Evolutionary conservation across 2,329 filamentous ascomycete genomes (phyloP).

Genomic region (Talaromyces sp.): DNA sequence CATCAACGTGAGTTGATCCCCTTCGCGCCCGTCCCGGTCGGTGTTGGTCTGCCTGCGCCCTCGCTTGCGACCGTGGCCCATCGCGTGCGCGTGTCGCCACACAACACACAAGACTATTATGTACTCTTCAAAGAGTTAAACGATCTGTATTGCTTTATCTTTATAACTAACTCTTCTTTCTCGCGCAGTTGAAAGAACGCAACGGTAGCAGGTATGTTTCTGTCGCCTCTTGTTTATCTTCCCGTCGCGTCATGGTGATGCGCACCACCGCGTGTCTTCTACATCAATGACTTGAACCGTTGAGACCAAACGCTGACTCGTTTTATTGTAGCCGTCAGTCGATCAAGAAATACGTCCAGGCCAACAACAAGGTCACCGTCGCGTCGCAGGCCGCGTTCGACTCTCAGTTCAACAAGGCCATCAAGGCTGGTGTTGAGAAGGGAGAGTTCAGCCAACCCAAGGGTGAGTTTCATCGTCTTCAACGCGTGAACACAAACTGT

Average conservation of each 20-base stretch:
- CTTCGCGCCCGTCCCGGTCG: conserved; percentile 35
- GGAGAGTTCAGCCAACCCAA: conserved; percentile 85
- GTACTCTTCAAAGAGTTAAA: too few relatives aligned
- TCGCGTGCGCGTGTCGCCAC: conserved; percentile 17
- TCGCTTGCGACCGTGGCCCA: conserved; percentile 17
- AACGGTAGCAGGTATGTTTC: conserved; percentile 61
- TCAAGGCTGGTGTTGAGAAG: conserved; percentile 77
- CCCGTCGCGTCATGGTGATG: conserved; percentile 20
- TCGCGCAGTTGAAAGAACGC: conserved; percentile 60
- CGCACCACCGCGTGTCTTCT: conserved; percentile 14
- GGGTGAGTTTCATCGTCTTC: conserved; percentile 52
- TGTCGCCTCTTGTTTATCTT: not conserved
- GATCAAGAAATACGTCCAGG: conserved; percentile 68
- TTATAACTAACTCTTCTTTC: conserved; percentile 7
- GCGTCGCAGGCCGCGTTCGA: conserved; percentile 56
- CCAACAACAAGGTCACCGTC: conserved; percentile 60
- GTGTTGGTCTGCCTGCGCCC: not conserved
- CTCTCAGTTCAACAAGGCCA: conserved; percentile 77
- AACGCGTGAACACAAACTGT: not conserved
- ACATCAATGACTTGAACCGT: conserved; percentile 26
- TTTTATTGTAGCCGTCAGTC: conserved; percentile 54
- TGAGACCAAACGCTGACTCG: not conserved
- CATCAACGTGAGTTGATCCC: conserved; percentile 58
- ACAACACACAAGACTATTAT: conserved; percentile 4
- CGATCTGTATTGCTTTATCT: too few relatives aligned